phyloP scores from a whole-genome alignment of 2,329 filamentous ascomycete genomes.

The Aureobasidium musti region DNA sequence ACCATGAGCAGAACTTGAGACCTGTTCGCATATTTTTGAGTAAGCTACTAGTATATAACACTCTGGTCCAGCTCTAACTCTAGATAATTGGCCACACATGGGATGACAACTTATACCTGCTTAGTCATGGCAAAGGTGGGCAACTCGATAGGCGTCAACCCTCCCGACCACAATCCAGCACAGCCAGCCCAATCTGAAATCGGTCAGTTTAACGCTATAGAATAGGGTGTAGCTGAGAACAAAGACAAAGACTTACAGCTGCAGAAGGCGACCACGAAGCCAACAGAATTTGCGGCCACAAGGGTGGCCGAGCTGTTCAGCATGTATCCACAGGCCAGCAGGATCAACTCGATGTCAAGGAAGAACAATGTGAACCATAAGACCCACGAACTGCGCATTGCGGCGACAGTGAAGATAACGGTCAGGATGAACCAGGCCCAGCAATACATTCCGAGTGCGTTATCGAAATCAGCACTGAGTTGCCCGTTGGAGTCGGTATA shows the following conservation, averaged over 20 bases:
- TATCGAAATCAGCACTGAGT: constrained; percentile 34
- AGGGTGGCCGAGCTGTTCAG: constrained; percentile 31
- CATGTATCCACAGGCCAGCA: constrained; percentile 39
- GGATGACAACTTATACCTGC: no score
- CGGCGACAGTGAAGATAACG: constrained; percentile 37
- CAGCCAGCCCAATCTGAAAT: constrained; percentile 36
- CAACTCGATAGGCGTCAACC: constrained; percentile 33
- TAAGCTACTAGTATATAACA: no score
- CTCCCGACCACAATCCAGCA: constrained; percentile 34
- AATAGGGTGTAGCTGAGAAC: no score
- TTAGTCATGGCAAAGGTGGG: constrained; percentile 34
- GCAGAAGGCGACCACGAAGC: constrained; percentile 36
- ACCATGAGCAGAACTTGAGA: no score
- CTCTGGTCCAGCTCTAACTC: no score
- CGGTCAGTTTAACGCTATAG: no score
- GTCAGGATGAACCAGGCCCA: constrained; percentile 41
- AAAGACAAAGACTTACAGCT: constrained; percentile 35
- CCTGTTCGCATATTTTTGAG: no score
- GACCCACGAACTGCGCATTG: constrained; percentile 37
- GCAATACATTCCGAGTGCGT: constrained; percentile 37
- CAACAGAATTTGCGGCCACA: constrained; percentile 35
- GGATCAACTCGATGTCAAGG: constrained; percentile 35
- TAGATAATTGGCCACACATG: no score
- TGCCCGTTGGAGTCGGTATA: constrained; percentile 41
- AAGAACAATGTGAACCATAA: constrained; percentile 36